Base-by-base conservation (phyloP, 352 stramenopile genomes). In the Blastocystis hominis region DNA sequence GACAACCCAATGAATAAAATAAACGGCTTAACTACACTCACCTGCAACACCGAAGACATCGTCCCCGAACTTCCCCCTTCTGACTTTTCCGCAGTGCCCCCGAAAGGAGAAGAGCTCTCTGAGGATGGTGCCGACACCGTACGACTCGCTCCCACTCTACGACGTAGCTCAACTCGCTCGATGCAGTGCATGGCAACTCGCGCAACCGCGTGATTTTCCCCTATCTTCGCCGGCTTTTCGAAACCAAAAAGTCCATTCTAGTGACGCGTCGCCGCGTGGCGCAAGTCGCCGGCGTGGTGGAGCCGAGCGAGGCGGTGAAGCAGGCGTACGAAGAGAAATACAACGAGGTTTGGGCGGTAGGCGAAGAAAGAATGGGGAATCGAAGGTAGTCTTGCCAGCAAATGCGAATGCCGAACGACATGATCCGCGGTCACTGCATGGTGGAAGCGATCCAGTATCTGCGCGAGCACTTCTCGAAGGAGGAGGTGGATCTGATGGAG, bases 401-500 rank as follows among this genome's bases (percentile, higher is more conserved):
- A 54, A 54, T 56, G 70, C 24, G 38, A 9, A 44, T 30, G 13
- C 42, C 54, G 44, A 47, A 10, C 10, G 70, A 80, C 40, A 56
- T 64, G 50, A 44, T 80, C 17, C 42, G 46, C 7, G 70, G 46
- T 42, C 70, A 80, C 34, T 64, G 70, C 46, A 42, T 46, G 44
- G 42, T 62, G 40, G 36, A 7, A 2, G 70, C 70, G 9, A 13
- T 80, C 9, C 17, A 38, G 30, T 38, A 80, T 15, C 55, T 80
- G 44, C 47, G 34, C 13, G 70, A 80, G n/a, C 70, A 56, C 55
- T 80, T 80, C 70, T 47, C 70, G 20, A 80, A 80, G 55, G 70
- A 80, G 36, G 36, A 42, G 20, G 70, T 80, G 50, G 70, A 80
- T 56, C 13, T 64, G 17, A 24, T 80, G 40, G 70, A 80, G 55